Evolutionary conservation across 257 asterid species (phyloP).

Genomic region (Mitragyna speciosa): DNA sequence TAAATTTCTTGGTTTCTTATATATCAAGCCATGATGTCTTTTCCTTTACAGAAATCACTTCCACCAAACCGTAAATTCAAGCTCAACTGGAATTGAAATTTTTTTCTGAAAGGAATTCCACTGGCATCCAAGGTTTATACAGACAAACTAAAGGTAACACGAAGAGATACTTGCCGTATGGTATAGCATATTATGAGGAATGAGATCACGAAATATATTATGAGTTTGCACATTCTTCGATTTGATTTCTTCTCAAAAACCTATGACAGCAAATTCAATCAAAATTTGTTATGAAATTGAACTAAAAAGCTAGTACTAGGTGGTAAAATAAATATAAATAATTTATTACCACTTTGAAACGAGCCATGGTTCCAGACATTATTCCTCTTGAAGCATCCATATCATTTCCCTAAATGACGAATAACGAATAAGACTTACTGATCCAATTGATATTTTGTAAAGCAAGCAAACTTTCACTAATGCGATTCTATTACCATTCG

Average conservation of each 20-base stretch:
- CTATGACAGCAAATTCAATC: slow-evolving; percentile 37
- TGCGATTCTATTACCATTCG: slow-evolving; percentile 51
- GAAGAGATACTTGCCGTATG: slow-evolving; percentile 56
- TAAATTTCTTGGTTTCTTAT: neutral
- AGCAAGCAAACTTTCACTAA: slow-evolving; percentile 7
- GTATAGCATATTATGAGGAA: slow-evolving; percentile 62
- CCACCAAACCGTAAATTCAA: neutral
- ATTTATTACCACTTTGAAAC: slow-evolving; percentile 70
- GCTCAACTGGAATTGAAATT: neutral
- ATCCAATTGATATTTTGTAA: neutral
- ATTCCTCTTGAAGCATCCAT: slow-evolving; percentile 95
- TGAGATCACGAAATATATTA: slow-evolving; percentile 57
- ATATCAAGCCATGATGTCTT: neutral
- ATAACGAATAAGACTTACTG: slow-evolving; percentile 10
- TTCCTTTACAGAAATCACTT: neutral
- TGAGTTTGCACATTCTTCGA: slow-evolving; percentile 76
- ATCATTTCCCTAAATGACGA: slow-evolving; percentile 63
- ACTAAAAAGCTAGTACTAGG: neutral
- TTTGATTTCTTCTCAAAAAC: slow-evolving; percentile 91
- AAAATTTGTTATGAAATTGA: slow-evolving; percentile 22
- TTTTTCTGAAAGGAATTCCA: neutral
- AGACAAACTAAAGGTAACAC: neutral
- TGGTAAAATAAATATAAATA: neutral
- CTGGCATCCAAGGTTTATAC: neutral
- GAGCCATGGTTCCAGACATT: slow-evolving; percentile 91